Conservation (phyloP, 305 asterid species). For the Vinca major region DNA sequence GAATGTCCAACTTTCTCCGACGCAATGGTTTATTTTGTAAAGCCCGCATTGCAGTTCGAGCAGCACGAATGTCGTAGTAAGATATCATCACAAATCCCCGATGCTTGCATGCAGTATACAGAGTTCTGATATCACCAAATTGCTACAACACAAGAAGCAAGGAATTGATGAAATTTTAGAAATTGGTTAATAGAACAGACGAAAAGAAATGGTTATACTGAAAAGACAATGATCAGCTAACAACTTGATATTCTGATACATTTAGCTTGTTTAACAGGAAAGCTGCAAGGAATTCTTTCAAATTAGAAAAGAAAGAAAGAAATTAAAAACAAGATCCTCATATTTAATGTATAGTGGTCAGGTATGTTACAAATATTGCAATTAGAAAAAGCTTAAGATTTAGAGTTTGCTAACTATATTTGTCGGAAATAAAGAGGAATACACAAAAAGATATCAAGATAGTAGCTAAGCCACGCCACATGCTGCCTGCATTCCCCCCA, state of each 20-base stretch:
- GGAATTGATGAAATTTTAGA: conserved; percentile 7
- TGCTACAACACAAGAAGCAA: conserved; percentile 32
- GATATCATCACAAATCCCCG: conserved; percentile 86
- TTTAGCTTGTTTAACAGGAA: conserved; percentile 1
- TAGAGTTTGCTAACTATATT: too few species aligned
- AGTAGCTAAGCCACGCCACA: too few species aligned
- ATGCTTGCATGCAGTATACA: conserved; percentile 70
- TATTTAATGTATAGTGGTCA: too few species aligned
- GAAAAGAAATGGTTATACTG: background rate
- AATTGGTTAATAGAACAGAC: conserved; percentile 1
- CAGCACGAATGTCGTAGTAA: conserved; percentile 65
- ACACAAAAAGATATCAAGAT: too few species aligned
- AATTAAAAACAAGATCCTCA: background rate
- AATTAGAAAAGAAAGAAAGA: background rate
- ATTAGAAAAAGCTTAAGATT: too few species aligned
- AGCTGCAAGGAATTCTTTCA: background rate
- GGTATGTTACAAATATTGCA: too few species aligned
- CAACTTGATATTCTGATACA: background rate
- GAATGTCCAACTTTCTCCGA: conserved; percentile 67
- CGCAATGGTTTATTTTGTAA: conserved; percentile 58
- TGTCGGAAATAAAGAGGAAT: too few species aligned
- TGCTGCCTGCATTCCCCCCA: too few species aligned
- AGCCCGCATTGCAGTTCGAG: conserved; percentile 60
- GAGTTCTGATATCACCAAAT: conserved; percentile 57
- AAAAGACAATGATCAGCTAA: background rate